Percentiles rank a stretch among this genome's conserved stretches.
phyloP scores from a whole-genome alignment of 202 grass and related monocot species.

The Cymbopogon flexuosus region DNA sequence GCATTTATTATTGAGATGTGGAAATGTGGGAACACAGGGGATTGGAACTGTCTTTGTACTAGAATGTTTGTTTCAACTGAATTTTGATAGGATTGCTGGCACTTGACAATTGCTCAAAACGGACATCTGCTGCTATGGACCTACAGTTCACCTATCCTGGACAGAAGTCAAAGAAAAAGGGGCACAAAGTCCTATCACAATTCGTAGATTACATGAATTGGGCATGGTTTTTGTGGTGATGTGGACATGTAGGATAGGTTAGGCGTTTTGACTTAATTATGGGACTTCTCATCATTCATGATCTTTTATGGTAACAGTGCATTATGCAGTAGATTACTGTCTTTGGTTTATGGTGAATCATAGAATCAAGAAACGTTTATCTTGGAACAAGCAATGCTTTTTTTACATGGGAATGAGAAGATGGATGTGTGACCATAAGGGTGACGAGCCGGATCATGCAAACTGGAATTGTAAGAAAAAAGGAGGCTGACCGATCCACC shows the following conservation, averaged over 20 bases:
- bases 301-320: background rate
- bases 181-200: background rate
- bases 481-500: background rate
- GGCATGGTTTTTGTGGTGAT: background rate
- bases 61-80: constrained; percentile 3
- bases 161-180: background rate
- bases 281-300: background rate
- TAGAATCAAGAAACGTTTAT: background rate
- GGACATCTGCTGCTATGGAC: background rate
- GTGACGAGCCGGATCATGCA: background rate
- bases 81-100: background rate
- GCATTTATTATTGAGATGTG: background rate
- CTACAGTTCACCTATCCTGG: background rate
- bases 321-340: background rate
- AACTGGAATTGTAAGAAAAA: background rate
- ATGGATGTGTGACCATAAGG: background rate
- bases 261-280: background rate
- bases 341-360: background rate
- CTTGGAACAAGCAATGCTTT: background rate
- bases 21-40: background rate
- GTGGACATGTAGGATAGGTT: background rate
- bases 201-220: background rate
- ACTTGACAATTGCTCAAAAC: background rate
- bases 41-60: background rate
- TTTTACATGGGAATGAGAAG: background rate